Evolutionary conservation across 2,329 filamentous ascomycete species (phyloP).

Genomic region (Cercospora janseana): DNA sequence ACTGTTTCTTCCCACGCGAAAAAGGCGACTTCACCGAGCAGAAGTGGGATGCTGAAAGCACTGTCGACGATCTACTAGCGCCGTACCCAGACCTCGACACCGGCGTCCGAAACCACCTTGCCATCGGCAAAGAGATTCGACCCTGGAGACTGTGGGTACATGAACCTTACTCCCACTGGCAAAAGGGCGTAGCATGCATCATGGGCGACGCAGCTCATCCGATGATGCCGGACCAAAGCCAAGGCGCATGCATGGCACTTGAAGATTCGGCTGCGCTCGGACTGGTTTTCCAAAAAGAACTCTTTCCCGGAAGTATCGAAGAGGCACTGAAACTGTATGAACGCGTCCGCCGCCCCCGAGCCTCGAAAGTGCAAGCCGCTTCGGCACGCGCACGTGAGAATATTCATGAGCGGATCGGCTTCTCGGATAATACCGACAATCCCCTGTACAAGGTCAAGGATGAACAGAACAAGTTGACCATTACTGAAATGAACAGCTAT

Average conservation of each 20-base stretch:
- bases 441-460: conserved; percentile 62
- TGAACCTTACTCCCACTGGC: conserved; percentile 59
- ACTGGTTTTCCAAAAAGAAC: conserved; percentile 55
- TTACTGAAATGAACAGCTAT: conserved; percentile 67
- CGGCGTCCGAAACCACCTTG: conserved; percentile 57
- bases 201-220: conserved; percentile 67
- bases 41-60: conserved; percentile 57
- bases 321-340: conserved; percentile 40
- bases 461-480: conserved; percentile 61
- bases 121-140: conserved; percentile 61
- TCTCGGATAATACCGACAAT: conserved; percentile 59
- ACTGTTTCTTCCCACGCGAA: conserved; percentile 65
- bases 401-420: conserved; percentile 49
- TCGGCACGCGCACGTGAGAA: conserved; percentile 39
- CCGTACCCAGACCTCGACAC: conserved; percentile 61
- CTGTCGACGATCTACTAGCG: conserved; percentile 54
- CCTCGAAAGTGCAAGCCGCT: conserved; percentile 41
- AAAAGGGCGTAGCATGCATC: conserved; percentile 54
- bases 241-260: conserved; percentile 68
- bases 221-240: conserved; percentile 64
- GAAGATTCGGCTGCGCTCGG: conserved; percentile 65
- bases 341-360: conserved; percentile 39
- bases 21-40: conserved; percentile 61
- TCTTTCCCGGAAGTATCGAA: conserved; percentile 42
- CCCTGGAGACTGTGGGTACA: conserved; percentile 68